phyloP scores from a whole-genome alignment of 805 yeast genomes.

The Candida sithepensis region DNA sequence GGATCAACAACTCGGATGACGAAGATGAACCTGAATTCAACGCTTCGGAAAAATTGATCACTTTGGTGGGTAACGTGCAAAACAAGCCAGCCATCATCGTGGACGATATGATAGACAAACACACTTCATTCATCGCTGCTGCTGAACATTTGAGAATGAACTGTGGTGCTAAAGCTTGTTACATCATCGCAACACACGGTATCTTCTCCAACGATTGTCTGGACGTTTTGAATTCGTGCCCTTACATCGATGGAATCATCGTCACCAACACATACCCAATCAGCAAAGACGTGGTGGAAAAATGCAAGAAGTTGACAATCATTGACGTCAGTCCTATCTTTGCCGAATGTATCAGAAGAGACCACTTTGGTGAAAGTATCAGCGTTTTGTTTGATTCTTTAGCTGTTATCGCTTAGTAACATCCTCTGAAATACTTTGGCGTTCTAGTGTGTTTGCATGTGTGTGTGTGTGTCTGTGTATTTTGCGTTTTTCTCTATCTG shows the following conservation, averaged over 20 bases:
- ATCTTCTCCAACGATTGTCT: slow-evolving; percentile 85
- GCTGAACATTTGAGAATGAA: slow-evolving; percentile 95
- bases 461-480: not conserved
- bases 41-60: slow-evolving; percentile 80
- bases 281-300: slow-evolving; percentile 51
- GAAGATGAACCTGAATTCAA: slow-evolving; percentile 69
- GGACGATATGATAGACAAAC: slow-evolving; percentile 97
- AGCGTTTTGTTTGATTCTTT: slow-evolving; percentile 89
- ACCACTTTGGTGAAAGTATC: slow-evolving; percentile 96
- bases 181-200: slow-evolving; percentile 94
- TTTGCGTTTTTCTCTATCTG: slow-evolving; percentile 3
- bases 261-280: slow-evolving; percentile 97
- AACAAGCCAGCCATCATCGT: slow-evolving; percentile 88
- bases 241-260: slow-evolving; percentile 84
- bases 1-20: slow-evolving; percentile 82
- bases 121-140: slow-evolving; percentile 90
- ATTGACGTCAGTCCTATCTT: slow-evolving; percentile 93
- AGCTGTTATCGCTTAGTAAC: slow-evolving; percentile 43
- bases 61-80: slow-evolving; percentile 94
- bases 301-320: slow-evolving; percentile 68
- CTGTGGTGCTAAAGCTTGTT: slow-evolving; percentile 93
- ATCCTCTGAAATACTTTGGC: not conserved
- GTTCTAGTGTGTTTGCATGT: too few species aligned
- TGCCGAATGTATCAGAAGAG: slow-evolving; percentile 98
- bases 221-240: slow-evolving; percentile 70